phyloP scores from a whole-genome alignment of 768 basidiomycete species.

The Tremella yokohamensis region DNA sequence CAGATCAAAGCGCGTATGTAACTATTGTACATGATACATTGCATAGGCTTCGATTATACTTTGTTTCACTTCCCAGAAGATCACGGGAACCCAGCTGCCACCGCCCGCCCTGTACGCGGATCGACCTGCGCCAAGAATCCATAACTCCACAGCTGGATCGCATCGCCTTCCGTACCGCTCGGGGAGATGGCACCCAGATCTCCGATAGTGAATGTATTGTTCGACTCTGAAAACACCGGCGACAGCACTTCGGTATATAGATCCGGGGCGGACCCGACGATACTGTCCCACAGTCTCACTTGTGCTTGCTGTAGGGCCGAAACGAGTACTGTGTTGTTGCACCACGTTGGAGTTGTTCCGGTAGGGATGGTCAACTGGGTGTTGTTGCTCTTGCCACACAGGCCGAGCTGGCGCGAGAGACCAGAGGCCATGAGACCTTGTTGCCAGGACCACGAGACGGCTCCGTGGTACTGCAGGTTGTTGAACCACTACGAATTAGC shows the following conservation, averaged over 20 bases:
- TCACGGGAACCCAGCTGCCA: constrained; percentile 26
- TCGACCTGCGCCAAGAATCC: constrained; percentile 54
- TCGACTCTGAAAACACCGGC: constrained; percentile 50
- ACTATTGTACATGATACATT: background rate
- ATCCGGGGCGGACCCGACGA: constrained; percentile 52
- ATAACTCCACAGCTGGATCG: constrained; percentile 53
- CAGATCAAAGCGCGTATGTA: constrained; percentile 38
- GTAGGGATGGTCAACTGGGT: constrained; percentile 25
- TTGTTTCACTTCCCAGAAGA: too few relatives aligned
- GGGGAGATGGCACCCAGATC: constrained; percentile 53
- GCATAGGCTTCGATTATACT: too few relatives aligned
- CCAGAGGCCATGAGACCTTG: constrained; percentile 56
- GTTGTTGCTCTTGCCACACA: constrained; percentile 47
- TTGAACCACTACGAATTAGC: constrained; percentile 43
- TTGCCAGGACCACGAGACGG: constrained; percentile 53
- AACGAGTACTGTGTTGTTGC: constrained; percentile 50
- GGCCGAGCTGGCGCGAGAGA: constrained; percentile 52
- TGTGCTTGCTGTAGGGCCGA: constrained; percentile 51
- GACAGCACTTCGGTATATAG: constrained; percentile 55
- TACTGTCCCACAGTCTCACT: constrained; percentile 52
- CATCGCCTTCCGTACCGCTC: constrained; percentile 55
- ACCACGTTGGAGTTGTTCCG: constrained; percentile 51
- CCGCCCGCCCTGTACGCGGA: constrained; percentile 37
- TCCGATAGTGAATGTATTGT: constrained; percentile 52
- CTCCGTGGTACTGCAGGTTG: constrained; percentile 23